phyloP scores from a whole-genome alignment of 768 basidiomycete genomes.

The Clavaria fumosa region DNA sequence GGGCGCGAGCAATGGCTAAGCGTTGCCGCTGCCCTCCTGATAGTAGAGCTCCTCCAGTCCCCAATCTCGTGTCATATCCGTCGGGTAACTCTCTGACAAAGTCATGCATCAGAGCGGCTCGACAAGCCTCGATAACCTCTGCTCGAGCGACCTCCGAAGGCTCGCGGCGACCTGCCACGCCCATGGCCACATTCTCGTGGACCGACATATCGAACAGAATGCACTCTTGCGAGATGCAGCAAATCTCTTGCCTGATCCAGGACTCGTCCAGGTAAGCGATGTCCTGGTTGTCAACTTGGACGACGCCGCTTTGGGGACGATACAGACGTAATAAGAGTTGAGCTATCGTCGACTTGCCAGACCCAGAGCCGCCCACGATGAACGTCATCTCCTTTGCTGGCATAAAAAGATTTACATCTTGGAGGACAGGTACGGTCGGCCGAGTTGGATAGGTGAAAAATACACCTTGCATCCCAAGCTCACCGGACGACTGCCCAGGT shows the following conservation, averaged over 20 bases:
- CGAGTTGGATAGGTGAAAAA: conserved; percentile 76
- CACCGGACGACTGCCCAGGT: conserved; percentile 52
- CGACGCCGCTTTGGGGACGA: conserved; percentile 39
- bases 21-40: conserved; percentile 91
- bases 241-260: conserved; percentile 58
- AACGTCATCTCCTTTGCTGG: conserved; percentile 72
- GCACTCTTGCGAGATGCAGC: conserved; percentile 61
- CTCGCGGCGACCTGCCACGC: too few species aligned
- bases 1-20: conserved; percentile 76
- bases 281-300: conserved; percentile 73
- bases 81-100: conserved; percentile 74
- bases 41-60: conserved; percentile 56
- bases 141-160: conserved; percentile 39
- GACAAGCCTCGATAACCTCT: conserved; percentile 76
- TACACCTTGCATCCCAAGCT: conserved; percentile 59
- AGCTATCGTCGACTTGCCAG: conserved; percentile 84
- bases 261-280: conserved; percentile 51
- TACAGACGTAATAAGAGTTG: conserved; percentile 75
- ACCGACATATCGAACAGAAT: conserved; percentile 67
- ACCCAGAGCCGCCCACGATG: conserved; percentile 83
- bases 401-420: conserved; percentile 51
- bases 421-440: conserved; percentile 50
- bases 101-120: conserved; percentile 75
- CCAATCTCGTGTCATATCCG: conserved; percentile 77
- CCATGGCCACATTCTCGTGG: conserved; percentile 79